These are phyloP conservation scores for Medicago ruthenica DNA, from an alignment of 306 rosid genomes.

Conservation along the genomic window DNA sequence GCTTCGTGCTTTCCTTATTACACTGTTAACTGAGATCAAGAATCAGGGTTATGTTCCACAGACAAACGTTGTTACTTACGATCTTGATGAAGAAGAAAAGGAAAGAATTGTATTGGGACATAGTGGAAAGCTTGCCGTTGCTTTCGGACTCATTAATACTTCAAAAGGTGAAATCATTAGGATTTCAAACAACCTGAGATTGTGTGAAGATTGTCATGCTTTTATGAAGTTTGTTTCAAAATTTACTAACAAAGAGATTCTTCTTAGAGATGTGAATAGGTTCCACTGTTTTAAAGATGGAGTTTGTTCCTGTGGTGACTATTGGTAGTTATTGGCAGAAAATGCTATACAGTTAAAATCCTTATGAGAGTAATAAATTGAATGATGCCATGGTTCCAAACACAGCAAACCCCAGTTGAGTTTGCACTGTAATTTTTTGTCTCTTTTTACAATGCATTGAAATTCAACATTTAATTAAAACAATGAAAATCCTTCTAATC, in stretches of 20 bases:
- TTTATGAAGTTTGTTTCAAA: slow-evolving; percentile 81
- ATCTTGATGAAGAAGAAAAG: slow-evolving; percentile 82
- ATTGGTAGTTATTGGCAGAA: slow-evolving; percentile 69
- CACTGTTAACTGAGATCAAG: slow-evolving; percentile 14
- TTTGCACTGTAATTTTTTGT: slow-evolving; percentile 22
- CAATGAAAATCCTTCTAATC: too few relatives aligned
- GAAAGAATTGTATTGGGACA: slow-evolving; percentile 84
- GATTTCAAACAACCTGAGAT: slow-evolving; percentile 84
- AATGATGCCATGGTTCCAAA: slow-evolving; percentile 4
- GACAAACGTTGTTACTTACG: slow-evolving; percentile 10
- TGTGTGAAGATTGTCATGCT: slow-evolving; percentile 94
- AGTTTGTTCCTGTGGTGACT: slow-evolving; percentile 89
- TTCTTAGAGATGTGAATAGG: slow-evolving; percentile 92
- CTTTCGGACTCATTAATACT: slow-evolving; percentile 88
- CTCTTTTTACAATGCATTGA: slow-evolving; percentile 23
- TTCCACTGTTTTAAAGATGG: slow-evolving; percentile 85
- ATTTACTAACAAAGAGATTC: slow-evolving; percentile 79
- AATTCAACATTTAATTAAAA: too few relatives aligned
- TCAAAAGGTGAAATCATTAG: slow-evolving; percentile 74
- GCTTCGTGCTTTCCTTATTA: slow-evolving; percentile 65
- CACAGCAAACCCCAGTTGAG: neutral
- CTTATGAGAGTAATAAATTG: slow-evolving; percentile 24
- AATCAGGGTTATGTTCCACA: slow-evolving; percentile 15
- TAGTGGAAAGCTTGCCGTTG: slow-evolving; percentile 88
- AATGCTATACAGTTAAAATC: slow-evolving; percentile 17